Evolutionary conservation across 2,329 filamentous ascomycete species (phyloP).

Genomic region (Ophiostoma ulmi): DNA sequence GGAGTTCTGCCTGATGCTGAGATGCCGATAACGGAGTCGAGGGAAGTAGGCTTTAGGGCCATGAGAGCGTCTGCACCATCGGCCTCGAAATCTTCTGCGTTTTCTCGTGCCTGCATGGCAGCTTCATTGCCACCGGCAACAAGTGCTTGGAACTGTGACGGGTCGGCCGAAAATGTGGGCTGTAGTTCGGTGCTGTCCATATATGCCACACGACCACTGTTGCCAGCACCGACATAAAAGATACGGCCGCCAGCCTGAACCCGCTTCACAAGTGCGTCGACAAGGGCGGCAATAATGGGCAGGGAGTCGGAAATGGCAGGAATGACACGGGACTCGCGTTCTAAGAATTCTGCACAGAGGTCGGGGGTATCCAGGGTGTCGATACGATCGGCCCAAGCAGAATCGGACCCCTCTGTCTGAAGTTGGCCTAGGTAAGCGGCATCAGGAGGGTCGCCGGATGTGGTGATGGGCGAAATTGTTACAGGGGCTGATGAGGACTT

Average conservation of each 20-base stretch:
- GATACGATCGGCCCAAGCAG: slow-evolving; percentile 20
- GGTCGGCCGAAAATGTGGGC: slow-evolving; percentile 38
- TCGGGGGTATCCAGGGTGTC: slow-evolving; percentile 20
- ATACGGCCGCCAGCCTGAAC: slow-evolving; percentile 36
- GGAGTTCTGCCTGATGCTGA: slow-evolving; percentile 42
- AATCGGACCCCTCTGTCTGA: slow-evolving; percentile 19
- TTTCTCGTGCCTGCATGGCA: slow-evolving; percentile 37
- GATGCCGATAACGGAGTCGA: slow-evolving; percentile 40
- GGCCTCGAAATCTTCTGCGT: slow-evolving; percentile 28
- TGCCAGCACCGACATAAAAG: slow-evolving; percentile 40
- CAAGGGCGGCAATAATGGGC: slow-evolving; percentile 33
- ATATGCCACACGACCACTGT: slow-evolving; percentile 38
- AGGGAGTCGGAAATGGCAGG: slow-evolving; percentile 33
- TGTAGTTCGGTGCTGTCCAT: slow-evolving; percentile 41
- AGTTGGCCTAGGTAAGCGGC: slow-evolving; percentile 14
- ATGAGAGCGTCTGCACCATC: slow-evolving; percentile 14
- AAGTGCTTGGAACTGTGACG: slow-evolving; percentile 37
- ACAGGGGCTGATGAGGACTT: not conserved
- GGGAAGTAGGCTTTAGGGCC: slow-evolving; percentile 8
- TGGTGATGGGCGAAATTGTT: not conserved
- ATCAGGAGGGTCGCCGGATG: not conserved
- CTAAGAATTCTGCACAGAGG: slow-evolving; percentile 31
- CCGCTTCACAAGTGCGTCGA: slow-evolving; percentile 34
- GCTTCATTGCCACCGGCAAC: slow-evolving; percentile 41
- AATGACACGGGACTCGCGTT: slow-evolving; percentile 35